These are phyloP conservation scores for Cantharellus anzutake DNA, from an alignment of 768 basidiomycete genomes.

Conservation along the genomic window DNA sequence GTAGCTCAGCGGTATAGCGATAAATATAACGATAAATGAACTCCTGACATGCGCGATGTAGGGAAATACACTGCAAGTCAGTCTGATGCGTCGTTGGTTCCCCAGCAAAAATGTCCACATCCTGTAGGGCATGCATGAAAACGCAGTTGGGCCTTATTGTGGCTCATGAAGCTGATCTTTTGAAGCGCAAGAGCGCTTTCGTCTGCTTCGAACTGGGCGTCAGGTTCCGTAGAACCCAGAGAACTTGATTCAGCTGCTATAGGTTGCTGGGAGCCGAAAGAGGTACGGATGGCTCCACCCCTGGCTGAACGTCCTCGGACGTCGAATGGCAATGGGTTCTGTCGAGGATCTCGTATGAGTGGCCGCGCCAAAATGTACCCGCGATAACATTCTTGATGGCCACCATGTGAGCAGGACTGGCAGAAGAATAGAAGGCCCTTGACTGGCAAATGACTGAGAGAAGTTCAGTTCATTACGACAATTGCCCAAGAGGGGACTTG, in stretches of 20 bases:
- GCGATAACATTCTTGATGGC: conserved; percentile 62
- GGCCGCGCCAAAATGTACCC: conserved; percentile 43
- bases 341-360: conserved; percentile 19
- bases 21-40: neutral
- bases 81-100: conserved; percentile 16
- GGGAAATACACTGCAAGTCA: neutral
- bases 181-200: neutral
- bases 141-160: conserved; percentile 13
- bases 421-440: conserved; percentile 53
- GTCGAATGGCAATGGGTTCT: neutral
- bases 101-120: conserved; percentile 73
- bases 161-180: neutral
- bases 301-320: neutral
- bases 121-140: conserved; percentile 62
- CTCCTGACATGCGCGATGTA: neutral
- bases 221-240: neutral
- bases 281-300: conserved; percentile 3
- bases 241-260: neutral
- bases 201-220: neutral
- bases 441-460: conserved; percentile 53
- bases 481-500: conserved; percentile 13
- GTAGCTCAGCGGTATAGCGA: neutral
- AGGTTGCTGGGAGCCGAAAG: conserved; percentile 1
- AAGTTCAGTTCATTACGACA: neutral
- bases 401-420: conserved; percentile 59